Conservation (phyloP, 495 filamentous ascomycete species). For the Astrothelium subdiscretum region DNA sequence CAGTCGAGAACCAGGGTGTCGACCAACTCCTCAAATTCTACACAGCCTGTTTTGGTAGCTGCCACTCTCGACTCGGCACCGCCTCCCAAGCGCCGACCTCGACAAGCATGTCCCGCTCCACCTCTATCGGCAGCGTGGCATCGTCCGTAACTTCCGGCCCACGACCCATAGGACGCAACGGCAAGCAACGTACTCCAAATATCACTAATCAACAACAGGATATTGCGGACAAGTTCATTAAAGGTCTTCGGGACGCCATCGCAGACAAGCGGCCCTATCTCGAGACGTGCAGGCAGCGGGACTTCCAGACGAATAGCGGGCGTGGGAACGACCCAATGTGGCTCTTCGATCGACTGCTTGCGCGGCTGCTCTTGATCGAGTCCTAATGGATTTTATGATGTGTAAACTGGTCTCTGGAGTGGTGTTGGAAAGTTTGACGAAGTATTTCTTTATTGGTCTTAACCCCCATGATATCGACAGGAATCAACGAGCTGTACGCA, state of each 20-base stretch:
- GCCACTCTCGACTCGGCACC: neutral
- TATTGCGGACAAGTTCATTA: neutral
- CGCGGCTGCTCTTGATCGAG: neutral
- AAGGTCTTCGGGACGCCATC: neutral
- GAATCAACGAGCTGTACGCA: neutral
- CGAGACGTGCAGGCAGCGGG: neutral
- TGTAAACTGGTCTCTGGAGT: no score
- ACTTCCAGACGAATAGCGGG: neutral
- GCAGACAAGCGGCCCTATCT: neutral
- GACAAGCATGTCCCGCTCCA: neutral
- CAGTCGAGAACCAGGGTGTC: neutral
- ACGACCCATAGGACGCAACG: neutral
- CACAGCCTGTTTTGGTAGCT: neutral
- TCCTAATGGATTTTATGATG: neutral
- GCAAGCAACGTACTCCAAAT: neutral
- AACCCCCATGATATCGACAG: neutral
- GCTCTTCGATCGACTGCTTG: neutral
- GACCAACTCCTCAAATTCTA: neutral
- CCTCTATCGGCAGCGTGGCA: neutral
- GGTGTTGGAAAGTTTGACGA: neutral
- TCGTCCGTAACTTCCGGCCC: neutral
- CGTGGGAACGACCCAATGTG: neutral
- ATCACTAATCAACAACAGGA: neutral
- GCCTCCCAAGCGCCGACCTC: neutral
- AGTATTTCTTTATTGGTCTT: neutral